A percentile compares a stretch with the other conserved stretches of the same genome.
Conservation (phyloP, 2,329 filamentous ascomycete species). For the Pseudopyricularia cyperi region DNA sequence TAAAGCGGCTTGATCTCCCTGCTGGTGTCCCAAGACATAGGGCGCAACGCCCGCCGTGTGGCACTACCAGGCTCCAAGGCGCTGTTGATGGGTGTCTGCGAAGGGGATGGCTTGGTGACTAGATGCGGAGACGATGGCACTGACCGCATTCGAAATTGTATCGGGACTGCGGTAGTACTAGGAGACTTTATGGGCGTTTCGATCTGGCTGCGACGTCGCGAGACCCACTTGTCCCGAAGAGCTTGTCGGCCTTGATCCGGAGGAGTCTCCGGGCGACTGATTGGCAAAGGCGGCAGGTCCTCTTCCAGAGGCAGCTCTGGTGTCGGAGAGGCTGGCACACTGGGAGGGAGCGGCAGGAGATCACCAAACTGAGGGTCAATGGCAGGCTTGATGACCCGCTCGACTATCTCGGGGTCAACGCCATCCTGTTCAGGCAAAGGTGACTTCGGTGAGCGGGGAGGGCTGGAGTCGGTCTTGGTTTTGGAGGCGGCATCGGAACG, state of each 20-base stretch:
- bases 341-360: constrained; percentile 50
- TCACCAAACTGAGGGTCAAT: constrained; percentile 56
- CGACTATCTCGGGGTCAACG: constrained; percentile 44
- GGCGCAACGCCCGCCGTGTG: constrained; percentile 29
- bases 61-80: constrained; percentile 10
- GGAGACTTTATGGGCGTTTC: constrained; percentile 36
- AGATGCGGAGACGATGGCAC: constrained; percentile 27
- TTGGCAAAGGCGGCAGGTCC: constrained; percentile 40
- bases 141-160: constrained; percentile 38
- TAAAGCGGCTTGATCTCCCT: constrained; percentile 72
- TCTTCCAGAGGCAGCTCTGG: constrained; percentile 16
- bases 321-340: constrained; percentile 36
- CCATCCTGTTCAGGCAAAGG: constrained; percentile 14
- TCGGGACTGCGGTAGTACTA: constrained; percentile 44
- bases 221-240: constrained; percentile 26
- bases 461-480: neutral
- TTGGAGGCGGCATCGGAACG: constrained; percentile 28
- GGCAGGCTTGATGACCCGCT: constrained; percentile 46
- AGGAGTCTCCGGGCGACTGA: constrained; percentile 45
- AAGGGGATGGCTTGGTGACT: constrained; percentile 25
- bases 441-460: constrained; percentile 4
- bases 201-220: constrained; percentile 33
- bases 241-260: constrained; percentile 30
- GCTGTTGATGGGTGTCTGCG: constrained; percentile 8
- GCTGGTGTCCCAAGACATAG: constrained; percentile 48